Percentiles rank a stretch among this genome's conserved stretches.
These are phyloP conservation scores for Eleusine indica DNA, from an alignment of 176 grass and related monocot species.

Conservation along the genomic window DNA sequence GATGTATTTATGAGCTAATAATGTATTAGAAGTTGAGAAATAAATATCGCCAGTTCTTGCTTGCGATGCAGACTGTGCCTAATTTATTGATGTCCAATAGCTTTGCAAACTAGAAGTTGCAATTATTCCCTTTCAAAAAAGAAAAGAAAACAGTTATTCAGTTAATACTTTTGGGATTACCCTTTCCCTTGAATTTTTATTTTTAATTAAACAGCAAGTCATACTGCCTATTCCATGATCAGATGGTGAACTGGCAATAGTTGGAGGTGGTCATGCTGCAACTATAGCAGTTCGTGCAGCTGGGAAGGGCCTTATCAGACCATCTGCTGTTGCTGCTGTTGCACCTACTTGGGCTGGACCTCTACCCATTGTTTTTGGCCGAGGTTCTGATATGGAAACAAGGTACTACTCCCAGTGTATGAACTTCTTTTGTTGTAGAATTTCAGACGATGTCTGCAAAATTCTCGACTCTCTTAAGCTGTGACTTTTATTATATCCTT, in stretches of 20 bases:
- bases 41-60: background rate
- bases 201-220: constrained; percentile 16
- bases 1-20: constrained; percentile 9
- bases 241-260: constrained; percentile 75
- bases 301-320: constrained; percentile 79
- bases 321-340: constrained; percentile 73
- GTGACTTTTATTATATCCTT: constrained; percentile 2
- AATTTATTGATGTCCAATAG: background rate
- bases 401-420: constrained; percentile 48
- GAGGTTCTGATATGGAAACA: constrained; percentile 85
- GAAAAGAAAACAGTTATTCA: background rate
- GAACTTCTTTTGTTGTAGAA: constrained; percentile 7
- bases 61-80: background rate
- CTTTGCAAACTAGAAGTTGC: background rate
- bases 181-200: constrained; percentile 1
- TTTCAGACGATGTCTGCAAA: constrained; percentile 18
- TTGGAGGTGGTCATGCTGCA: constrained; percentile 96
- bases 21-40: constrained; percentile 1
- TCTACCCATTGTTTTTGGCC: constrained; percentile 95
- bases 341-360: constrained; percentile 96
- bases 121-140: background rate
- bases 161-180: constrained; percentile 8
- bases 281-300: constrained; percentile 82
- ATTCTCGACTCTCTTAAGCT: background rate
- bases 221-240: constrained; percentile 33